A percentile compares a stretch with the other conserved stretches of the same genome.
These are phyloP conservation scores for Somion occarium DNA, from an alignment of 1,284 basidiomycete genomes.

Conservation along the genomic window DNA sequence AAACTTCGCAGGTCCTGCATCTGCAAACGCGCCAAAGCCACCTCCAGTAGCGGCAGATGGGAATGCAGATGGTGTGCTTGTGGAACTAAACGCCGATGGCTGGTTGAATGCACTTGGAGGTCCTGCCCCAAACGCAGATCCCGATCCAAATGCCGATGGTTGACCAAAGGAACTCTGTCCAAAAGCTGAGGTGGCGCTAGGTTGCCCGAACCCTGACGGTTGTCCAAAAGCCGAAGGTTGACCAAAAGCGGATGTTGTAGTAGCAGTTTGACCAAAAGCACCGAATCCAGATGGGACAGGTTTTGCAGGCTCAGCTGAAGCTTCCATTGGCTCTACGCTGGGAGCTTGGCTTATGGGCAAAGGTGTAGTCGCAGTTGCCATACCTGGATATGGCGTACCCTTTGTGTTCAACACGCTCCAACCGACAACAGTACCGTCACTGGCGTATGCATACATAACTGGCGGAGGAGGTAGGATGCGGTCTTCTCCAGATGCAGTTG, in stretches of 20 bases:
- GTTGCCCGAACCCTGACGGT: conserved; percentile 14
- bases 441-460: conserved; percentile 73
- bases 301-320: conserved; percentile 20
- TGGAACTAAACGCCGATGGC: conserved; percentile 7
- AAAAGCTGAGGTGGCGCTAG: conserved; percentile 14
- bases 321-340: conserved; percentile 12
- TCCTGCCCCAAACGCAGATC: neutral
- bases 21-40: conserved; percentile 30
- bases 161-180: conserved; percentile 17
- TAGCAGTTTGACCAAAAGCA: conserved; percentile 10
- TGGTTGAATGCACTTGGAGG: conserved; percentile 1
- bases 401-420: conserved; percentile 69
- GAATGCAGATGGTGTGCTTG: conserved; percentile 14
- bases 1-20: conserved; percentile 26
- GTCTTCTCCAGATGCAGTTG: conserved; percentile 41
- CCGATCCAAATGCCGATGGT: conserved; percentile 16
- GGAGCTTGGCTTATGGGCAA: neutral
- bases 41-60: conserved; percentile 15
- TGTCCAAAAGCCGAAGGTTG: conserved; percentile 21
- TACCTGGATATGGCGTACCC: conserved; percentile 48
- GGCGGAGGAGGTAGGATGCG: conserved; percentile 53
- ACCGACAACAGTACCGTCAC: conserved; percentile 74
- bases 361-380: conserved; percentile 30
- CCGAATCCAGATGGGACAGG: conserved; percentile 5
- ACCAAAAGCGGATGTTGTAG: conserved; percentile 11